Percentiles rank a stretch among this genome's conserved stretches.
phyloP scores from a whole-genome alignment of 2,329 filamentous ascomycete species.

The Raffaelea arxii region DNA sequence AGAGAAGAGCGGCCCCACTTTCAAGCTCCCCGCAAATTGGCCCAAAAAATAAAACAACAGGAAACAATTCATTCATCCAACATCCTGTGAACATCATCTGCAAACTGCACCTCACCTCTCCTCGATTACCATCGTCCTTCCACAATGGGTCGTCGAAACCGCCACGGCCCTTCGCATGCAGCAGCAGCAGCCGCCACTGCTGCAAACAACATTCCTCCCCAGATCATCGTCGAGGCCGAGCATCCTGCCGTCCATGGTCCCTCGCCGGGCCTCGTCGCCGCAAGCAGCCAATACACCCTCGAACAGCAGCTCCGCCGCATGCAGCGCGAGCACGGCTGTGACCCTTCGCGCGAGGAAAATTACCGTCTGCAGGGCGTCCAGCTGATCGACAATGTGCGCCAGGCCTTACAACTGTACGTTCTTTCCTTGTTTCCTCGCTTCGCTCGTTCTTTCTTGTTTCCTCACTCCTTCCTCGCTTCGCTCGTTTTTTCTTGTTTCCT shows the following conservation, averaged over 20 bases:
- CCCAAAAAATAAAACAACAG: too few species aligned
- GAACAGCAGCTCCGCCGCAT: constrained; percentile 71
- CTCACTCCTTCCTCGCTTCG: not conserved
- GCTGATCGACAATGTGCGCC: constrained; percentile 78
- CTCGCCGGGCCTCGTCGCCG: constrained; percentile 35
- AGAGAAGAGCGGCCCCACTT: too few species aligned
- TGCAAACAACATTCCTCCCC: not conserved
- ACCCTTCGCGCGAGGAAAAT: constrained; percentile 68
- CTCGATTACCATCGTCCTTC: too few species aligned
- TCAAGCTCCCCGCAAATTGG: too few species aligned
- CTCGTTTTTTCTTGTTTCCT: constrained; percentile 1
- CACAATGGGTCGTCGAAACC: not conserved
- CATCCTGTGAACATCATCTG: too few species aligned
- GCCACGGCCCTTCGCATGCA: too few species aligned
- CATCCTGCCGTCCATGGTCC: constrained; percentile 13
- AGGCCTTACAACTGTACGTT: constrained; percentile 66
- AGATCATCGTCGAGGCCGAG: constrained; percentile 3
- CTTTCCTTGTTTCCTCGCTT: not conserved
- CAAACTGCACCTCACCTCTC: too few species aligned
- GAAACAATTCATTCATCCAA: too few species aligned
- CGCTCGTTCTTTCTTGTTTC: constrained; percentile 3
- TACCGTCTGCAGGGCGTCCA: constrained; percentile 78
- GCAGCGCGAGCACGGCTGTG: constrained; percentile 58
- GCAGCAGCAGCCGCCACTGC: too few species aligned
- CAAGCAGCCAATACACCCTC: constrained; percentile 63